Evolutionary conservation across 2,329 filamentous ascomycete species (phyloP).

Genomic region (Emmonsia crescens): DNA sequence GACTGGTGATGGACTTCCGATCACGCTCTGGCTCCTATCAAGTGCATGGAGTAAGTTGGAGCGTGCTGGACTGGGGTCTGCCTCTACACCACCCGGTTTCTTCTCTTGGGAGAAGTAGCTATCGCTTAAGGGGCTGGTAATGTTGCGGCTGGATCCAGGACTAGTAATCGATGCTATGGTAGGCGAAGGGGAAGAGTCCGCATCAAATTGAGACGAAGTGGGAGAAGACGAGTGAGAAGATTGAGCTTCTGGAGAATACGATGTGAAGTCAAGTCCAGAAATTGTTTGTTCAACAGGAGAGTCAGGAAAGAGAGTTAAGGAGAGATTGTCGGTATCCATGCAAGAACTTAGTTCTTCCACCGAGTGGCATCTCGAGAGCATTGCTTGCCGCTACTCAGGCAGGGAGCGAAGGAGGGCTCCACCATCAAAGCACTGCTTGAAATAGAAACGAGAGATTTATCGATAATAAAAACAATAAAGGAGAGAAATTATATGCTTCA

Average conservation of each 20-base stretch:
- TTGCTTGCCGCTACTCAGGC: conserved; percentile 13
- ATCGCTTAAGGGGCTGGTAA: neutral
- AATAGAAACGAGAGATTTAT: neutral
- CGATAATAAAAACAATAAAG: neutral
- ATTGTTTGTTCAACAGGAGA: conserved; percentile 7
- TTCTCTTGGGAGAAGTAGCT: neutral
- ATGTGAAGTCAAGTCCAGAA: conserved; percentile 2
- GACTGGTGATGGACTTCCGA: conserved; percentile 8
- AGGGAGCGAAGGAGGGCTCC: neutral
- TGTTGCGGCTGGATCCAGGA: neutral
- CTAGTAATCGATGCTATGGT: neutral
- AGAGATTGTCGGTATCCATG: conserved; percentile 9
- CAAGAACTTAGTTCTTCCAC: conserved; percentile 16
- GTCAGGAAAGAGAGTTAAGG: conserved; percentile 8
- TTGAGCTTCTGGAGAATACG: neutral
- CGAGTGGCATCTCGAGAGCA: conserved; percentile 20
- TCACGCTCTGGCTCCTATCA: conserved; percentile 6
- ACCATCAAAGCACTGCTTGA: neutral
- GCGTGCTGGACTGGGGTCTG: neutral
- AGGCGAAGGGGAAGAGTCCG: neutral
- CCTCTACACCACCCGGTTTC: neutral
- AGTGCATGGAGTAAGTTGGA: neutral
- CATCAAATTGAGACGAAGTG: neutral
- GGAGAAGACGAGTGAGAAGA: neutral
- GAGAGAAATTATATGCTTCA: neutral